These are phyloP conservation scores for Cymbopogon citratus DNA, from an alignment of 176 grass and related monocot species.

Conservation along the genomic window DNA sequence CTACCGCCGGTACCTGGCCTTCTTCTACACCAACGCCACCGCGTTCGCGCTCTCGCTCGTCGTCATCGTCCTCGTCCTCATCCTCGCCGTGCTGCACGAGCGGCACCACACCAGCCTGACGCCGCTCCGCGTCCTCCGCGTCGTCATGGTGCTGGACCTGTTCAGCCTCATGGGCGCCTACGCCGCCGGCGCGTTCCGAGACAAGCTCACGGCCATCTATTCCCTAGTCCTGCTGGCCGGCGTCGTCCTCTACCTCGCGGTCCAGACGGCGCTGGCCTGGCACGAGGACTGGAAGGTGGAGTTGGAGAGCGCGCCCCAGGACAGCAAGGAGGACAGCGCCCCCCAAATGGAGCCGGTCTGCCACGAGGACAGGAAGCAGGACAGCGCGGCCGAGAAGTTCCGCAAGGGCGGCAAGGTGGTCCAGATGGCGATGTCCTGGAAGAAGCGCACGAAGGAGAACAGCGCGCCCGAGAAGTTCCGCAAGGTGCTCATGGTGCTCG, in stretches of 20 bases:
- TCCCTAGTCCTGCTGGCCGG: neutral
- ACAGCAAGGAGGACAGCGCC: too few species aligned
- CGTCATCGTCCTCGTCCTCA: neutral
- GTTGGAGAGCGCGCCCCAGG: too few species aligned
- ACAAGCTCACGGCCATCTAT: neutral
- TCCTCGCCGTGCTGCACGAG: neutral
- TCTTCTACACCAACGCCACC: neutral
- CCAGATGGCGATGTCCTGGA: neutral
- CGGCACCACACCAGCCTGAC: neutral
- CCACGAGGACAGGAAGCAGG: too few species aligned
- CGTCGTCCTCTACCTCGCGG: neutral
- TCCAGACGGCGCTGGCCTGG: neutral
- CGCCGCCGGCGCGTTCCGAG: neutral
- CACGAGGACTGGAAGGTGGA: too few species aligned
- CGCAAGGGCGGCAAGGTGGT: too few species aligned
- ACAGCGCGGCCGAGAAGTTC: too few species aligned
- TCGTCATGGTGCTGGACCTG: neutral
- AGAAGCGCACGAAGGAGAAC: too few species aligned
- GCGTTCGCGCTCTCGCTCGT: neutral
- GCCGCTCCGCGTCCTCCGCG: neutral
- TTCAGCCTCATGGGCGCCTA: constrained; percentile 2
- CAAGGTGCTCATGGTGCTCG: constrained; percentile 38
- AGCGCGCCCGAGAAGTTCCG: neutral
- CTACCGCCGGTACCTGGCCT: neutral
- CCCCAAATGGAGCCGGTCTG: too few species aligned